phyloP scores from a whole-genome alignment of 2,329 filamentous ascomycete species.

The Cadophora gregata region DNA sequence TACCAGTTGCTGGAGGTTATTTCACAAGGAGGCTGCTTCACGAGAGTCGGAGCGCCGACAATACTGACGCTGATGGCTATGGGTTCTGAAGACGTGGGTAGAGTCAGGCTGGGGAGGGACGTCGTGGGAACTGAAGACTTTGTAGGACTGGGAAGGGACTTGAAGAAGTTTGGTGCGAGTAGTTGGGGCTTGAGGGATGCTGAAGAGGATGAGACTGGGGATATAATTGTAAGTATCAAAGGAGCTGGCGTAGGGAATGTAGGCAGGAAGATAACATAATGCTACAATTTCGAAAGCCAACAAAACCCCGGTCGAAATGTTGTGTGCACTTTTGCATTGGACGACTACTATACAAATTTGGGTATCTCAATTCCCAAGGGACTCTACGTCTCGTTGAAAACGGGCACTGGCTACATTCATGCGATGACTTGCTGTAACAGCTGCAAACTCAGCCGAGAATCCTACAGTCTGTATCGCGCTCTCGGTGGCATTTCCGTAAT shows the following conservation, averaged over 20 bases:
- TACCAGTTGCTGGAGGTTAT: conserved; percentile 88
- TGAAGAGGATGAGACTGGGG: conserved; percentile 57
- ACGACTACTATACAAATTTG: conserved; percentile 16
- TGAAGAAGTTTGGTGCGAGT: conserved; percentile 86
- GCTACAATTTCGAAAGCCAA: conserved; percentile 22
- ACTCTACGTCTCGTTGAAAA: conserved; percentile 36
- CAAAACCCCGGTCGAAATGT: not conserved
- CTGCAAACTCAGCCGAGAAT: conserved; percentile 40
- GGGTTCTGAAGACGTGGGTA: conserved; percentile 94
- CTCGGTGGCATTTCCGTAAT: conserved; percentile 40
- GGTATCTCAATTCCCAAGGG: conserved; percentile 22
- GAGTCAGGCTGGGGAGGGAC: conserved; percentile 80
- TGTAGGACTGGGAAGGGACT: conserved; percentile 80
- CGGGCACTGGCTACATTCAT: conserved; percentile 37
- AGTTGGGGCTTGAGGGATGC: conserved; percentile 88
- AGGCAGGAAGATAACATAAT: conserved; percentile 80
- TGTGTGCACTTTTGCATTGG: conserved; percentile 6
- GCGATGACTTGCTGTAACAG: conserved; percentile 37
- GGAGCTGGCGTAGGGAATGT: conserved; percentile 94
- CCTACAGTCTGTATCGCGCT: conserved; percentile 42
- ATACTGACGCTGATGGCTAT: conserved; percentile 94
- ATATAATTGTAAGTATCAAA: conserved; percentile 85
- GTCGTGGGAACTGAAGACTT: conserved; percentile 82
- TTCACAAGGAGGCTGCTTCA: conserved; percentile 81
- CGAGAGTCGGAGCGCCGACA: conserved; percentile 71